Conservation (phyloP, 768 basidiomycete species). For the Naematelia encephala region DNA sequence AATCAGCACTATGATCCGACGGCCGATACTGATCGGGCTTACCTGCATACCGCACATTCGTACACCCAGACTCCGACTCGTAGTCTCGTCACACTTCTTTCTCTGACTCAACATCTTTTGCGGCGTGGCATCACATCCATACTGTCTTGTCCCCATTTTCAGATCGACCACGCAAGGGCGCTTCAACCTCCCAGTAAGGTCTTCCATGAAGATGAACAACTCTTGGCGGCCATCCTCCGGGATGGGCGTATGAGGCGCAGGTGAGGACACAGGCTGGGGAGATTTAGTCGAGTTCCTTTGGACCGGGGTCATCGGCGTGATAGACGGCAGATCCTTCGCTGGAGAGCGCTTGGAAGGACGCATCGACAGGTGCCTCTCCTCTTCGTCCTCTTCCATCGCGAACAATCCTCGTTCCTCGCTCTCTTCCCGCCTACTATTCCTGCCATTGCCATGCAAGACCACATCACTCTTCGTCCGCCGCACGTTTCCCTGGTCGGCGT, state of each 20-base stretch:
- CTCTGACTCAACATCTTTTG: constrained; percentile 97
- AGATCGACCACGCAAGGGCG: constrained; percentile 93
- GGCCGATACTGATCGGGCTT: constrained; percentile 43
- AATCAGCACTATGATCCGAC: constrained; percentile 3
- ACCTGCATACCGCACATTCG: constrained; percentile 99
- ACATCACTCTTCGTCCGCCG: constrained; percentile 46
- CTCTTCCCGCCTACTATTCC: constrained; percentile 27
- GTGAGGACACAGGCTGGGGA: constrained; percentile 10
- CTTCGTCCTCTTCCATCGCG: constrained; percentile 59
- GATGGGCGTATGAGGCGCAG: too few relatives aligned
- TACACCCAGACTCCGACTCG: constrained; percentile 83
- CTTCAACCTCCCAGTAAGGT: constrained; percentile 86
- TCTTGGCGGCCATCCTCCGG: constrained; percentile 66
- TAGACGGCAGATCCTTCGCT: neutral
- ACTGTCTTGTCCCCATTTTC: constrained; percentile 99
- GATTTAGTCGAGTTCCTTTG: neutral
- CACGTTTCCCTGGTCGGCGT: constrained; percentile 16
- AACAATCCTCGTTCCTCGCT: constrained; percentile 62
- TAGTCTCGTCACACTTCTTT: constrained; percentile 96
- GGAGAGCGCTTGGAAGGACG: neutral
- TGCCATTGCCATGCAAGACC: constrained; percentile 26
- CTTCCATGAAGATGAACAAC: constrained; percentile 98
- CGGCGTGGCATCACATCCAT: constrained; percentile 88
- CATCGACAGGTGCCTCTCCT: constrained; percentile 34
- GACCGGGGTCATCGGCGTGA: neutral